phyloP scores from a whole-genome alignment of 257 asterid genomes.

The Jaltomata sinuosa region DNA sequence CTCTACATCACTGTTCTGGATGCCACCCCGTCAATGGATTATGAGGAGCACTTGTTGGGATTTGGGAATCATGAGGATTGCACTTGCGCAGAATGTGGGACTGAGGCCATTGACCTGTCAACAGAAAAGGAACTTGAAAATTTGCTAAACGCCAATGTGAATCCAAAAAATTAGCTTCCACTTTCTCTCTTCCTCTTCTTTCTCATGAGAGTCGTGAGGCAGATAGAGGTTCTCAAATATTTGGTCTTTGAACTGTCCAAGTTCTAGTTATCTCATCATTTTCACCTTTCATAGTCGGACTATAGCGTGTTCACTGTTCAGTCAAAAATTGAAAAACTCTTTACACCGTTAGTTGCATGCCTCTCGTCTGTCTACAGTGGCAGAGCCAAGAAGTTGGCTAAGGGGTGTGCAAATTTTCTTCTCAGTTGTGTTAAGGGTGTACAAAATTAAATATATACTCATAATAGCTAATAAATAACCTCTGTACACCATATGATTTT shows the following conservation, averaged over 20 bases:
- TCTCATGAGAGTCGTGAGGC: neutral
- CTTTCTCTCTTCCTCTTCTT: neutral
- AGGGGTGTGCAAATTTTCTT: too few relatives aligned
- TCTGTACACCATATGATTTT: too few relatives aligned
- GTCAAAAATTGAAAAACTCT: neutral
- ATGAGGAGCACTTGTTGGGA: slow-evolving; percentile 27
- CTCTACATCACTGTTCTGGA: slow-evolving; percentile 6
- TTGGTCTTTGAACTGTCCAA: neutral
- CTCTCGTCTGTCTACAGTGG: neutral
- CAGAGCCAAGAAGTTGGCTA: too few relatives aligned
- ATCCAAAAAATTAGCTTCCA: slow-evolving; percentile 17
- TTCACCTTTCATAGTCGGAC: neutral
- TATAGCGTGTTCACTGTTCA: neutral
- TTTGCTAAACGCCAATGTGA: slow-evolving; percentile 23
- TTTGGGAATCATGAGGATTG: neutral
- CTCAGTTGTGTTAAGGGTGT: too few relatives aligned
- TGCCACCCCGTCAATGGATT: slow-evolving; percentile 14
- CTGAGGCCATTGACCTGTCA: slow-evolving; percentile 6
- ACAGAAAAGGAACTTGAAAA: slow-evolving; percentile 33
- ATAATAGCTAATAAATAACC: too few relatives aligned
- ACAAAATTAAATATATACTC: too few relatives aligned
- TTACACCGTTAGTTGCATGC: neutral
- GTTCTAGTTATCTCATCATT: neutral
- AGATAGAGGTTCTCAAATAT: neutral
- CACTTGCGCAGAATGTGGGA: neutral